Evolutionary conservation across 192 early-diverging fungal genomes (phyloP).

Genomic region (Phlyctochytrium planicorne): DNA sequence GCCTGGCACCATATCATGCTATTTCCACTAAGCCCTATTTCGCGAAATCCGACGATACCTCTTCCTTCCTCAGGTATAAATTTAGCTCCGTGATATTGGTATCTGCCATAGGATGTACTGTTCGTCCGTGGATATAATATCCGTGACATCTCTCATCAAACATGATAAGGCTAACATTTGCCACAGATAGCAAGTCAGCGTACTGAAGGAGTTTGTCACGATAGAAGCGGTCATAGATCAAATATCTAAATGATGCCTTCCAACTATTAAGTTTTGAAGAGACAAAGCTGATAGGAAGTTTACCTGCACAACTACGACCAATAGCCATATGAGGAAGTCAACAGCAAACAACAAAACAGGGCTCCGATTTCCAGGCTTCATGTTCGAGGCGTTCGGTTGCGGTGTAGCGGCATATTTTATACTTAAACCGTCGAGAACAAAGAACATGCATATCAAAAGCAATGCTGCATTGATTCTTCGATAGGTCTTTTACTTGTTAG

Average conservation of each 20-base stretch:
- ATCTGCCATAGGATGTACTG: slow-evolving; percentile 47
- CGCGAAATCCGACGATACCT: slow-evolving; percentile 38
- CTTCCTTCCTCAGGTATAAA: slow-evolving; percentile 40
- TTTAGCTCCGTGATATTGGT: slow-evolving; percentile 48
- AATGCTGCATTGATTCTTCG: slow-evolving; percentile 42
- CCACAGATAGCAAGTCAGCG: slow-evolving; percentile 51
- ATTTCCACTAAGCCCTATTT: neutral
- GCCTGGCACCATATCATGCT: slow-evolving; percentile 52
- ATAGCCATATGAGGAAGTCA: slow-evolving; percentile 42
- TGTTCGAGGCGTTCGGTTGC: slow-evolving; percentile 43
- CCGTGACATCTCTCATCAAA: slow-evolving; percentile 60
- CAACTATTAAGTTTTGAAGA: neutral
- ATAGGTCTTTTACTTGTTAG: slow-evolving; percentile 28
- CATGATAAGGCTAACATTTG: slow-evolving; percentile 49
- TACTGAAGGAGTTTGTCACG: slow-evolving; percentile 50
- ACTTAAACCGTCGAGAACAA: slow-evolving; percentile 40
- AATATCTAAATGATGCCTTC: slow-evolving; percentile 22
- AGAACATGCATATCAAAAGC: slow-evolving; percentile 45
- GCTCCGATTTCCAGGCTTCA: slow-evolving; percentile 31
- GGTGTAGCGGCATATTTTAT: slow-evolving; percentile 38
- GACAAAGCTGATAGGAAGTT: neutral
- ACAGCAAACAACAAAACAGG: slow-evolving; percentile 49
- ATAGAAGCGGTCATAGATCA: slow-evolving; percentile 51
- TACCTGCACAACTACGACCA: slow-evolving; percentile 38
- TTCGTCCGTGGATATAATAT: slow-evolving; percentile 56